A percentile compares a stretch with the other conserved stretches of the same genome.
Conservation (phyloP, 1,284 basidiomycete species). For the Fomitopsis pinicola region DNA sequence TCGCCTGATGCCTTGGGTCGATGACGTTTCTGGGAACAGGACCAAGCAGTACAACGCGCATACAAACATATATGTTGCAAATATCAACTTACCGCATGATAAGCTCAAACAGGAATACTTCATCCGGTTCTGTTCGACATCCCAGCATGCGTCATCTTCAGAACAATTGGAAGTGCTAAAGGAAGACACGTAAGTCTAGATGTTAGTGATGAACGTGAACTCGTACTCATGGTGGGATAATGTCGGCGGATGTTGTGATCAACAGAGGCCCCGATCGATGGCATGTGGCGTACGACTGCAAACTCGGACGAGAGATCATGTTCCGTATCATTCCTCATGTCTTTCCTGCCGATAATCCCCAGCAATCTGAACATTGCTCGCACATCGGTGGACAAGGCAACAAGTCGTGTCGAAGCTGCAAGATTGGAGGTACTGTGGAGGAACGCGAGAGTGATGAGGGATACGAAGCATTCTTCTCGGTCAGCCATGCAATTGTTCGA, state of each 20-base stretch:
- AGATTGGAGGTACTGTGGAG: constrained; percentile 21
- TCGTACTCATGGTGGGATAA: too few relatives aligned
- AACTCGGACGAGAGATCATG: constrained; percentile 22
- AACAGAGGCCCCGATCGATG: constrained; percentile 1
- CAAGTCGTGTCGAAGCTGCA: constrained; percentile 29
- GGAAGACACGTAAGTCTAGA: neutral
- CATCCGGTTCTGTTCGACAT: constrained; percentile 20
- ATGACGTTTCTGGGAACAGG: constrained; percentile 25
- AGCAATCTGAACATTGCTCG: constrained; percentile 37
- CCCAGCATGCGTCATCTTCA: neutral
- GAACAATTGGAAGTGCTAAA: neutral
- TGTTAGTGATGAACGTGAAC: neutral
- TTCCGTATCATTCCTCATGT: constrained; percentile 28
- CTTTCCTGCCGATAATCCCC: constrained; percentile 37
- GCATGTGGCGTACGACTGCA: constrained; percentile 29
- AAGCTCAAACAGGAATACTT: constrained; percentile 18
- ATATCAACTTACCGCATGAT: constrained; percentile 11
- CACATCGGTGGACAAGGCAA: constrained; percentile 36
- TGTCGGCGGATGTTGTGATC: neutral
- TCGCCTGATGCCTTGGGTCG: constrained; percentile 13
- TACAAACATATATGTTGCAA: constrained; percentile 15
- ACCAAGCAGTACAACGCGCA: constrained; percentile 21
- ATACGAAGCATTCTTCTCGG: constrained; percentile 24
- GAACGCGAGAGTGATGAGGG: constrained; percentile 24
- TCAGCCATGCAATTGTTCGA: constrained; percentile 4